Base-by-base conservation (phyloP, 2,329 filamentous ascomycete genomes). In the Diaporthe vexans region DNA sequence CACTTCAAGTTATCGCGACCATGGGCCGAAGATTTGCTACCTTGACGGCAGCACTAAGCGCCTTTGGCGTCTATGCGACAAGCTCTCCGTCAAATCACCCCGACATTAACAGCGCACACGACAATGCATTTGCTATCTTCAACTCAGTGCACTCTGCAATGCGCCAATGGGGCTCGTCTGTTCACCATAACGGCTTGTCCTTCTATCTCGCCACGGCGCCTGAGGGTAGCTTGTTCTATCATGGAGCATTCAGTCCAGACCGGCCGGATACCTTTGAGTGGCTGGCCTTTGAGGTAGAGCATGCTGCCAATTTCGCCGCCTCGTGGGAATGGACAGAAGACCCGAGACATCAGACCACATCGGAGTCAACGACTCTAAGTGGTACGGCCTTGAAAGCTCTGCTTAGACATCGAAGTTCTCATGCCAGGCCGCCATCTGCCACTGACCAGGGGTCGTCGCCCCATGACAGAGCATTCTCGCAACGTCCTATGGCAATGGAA, bases 151-250 rank as follows among this genome's bases (percentile, higher is more conserved):
- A 75, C 29, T 67, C 72, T 43, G 74, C 74, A 8, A 69, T 75
- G 67, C 67, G 74, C 15, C 74, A 92, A 83, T 92, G 88, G 88
- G 90, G 89, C 3, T 90, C 89, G 0, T 90, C 89, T 0, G 79
- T 91, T 1, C 86, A 91, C 74, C 90, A 92, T 78, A 92, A 92
- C 79, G 91, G 91, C 75, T 89, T 92, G 86, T 89, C 88, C 0
- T 86, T 90, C 75, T 91, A 91, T 79, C 81, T 90, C 0, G 90
- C 88, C 8, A 86, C 82, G 0, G 85, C 92, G 0, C 90, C 90
- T 0, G 81, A 82, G 43, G 88, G 86, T 11, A 89, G 87, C 0
- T 84, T 88, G 54, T 82, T 92, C 11, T 91, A 92, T 76, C 91
- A 92, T 77, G 90, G 90, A 5, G 87, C 85, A 0, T 76, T 76